Evolutionary conservation across 2,329 filamentous ascomycete species (phyloP), one percentile per base, ranked within the genome.

Genomic region (Tetracladium maxilliforme): DNA sequence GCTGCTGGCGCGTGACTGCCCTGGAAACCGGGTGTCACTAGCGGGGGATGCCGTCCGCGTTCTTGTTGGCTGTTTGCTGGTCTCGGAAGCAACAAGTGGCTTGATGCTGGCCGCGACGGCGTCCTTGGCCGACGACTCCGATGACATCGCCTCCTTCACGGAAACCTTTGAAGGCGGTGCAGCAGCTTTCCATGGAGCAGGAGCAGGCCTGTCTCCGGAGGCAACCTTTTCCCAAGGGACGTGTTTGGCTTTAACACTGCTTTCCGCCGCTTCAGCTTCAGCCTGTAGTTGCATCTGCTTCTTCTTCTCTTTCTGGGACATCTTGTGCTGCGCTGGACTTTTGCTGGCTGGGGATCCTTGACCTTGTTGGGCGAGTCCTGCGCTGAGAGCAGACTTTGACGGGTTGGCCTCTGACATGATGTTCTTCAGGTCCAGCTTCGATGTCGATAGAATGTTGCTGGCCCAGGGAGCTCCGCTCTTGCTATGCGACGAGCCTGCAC

Each of bases 261-360:
- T n/a, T n/a, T n/a, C n/a, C n/a, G n/a, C n/a, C n/a, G n/a, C n/a
- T 18, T 55, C 52, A 14, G 61, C 53, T 54, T 49, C 28, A 9
- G 52, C 39, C 40, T 80, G 70, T 32, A 70, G 63, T 40, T 83
- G 76, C 39, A 83, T 70, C 35, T 84, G 70, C 43, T 70, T 80
- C 53, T 93, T 95, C 13, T 84, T 73, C 47, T 94, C 86, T 43
- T 90, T 92, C 39, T 95, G 90, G 1, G 86, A 93, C 36, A 92
- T 51, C 44, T 81, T 93, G 1, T 51, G 44, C 10, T 55, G 52
- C 1, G 55, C 39, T 19, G 41, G n/a, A n/a, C n/a, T 26, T 35
- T 53, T 60, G 24, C 30, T 43, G 27, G 28, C 39, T 13, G 45
- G n/a, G n/a, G n/a, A n/a, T n/a, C n/a, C n/a, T n/a, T n/a, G n/a